phyloP scores from a whole-genome alignment of 2,329 filamentous ascomycete species.

The Trichoderma koningii region DNA sequence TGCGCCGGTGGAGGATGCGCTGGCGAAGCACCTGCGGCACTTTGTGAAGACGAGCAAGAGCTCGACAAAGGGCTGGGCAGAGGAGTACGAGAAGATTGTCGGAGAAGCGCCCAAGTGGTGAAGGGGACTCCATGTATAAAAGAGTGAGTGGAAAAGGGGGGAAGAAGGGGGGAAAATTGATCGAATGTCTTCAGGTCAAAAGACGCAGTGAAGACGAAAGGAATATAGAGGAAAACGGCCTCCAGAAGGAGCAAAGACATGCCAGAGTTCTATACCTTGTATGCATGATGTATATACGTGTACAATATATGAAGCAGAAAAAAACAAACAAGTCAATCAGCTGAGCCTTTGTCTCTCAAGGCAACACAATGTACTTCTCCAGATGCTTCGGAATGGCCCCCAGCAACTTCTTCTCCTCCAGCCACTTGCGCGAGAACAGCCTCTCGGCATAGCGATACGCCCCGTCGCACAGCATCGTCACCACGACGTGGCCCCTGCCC shows the following conservation, averaged over 20 bases:
- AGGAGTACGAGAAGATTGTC: slow-evolving; percentile 35
- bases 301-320: slow-evolving; percentile 32
- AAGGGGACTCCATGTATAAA: background rate
- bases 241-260: too few relatives aligned
- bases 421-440: slow-evolving; percentile 88
- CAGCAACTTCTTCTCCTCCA: slow-evolving; percentile 81
- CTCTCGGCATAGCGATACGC: slow-evolving; percentile 97
- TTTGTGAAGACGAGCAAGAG: slow-evolving; percentile 32
- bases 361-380: slow-evolving; percentile 91
- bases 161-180: too few relatives aligned
- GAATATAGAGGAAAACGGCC: background rate
- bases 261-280: slow-evolving; percentile 29
- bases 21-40: slow-evolving; percentile 44
- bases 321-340: background rate
- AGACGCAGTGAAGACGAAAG: background rate
- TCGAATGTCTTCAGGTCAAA: too few relatives aligned
- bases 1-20: slow-evolving; percentile 42
- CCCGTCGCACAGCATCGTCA: slow-evolving; percentile 92
- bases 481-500: slow-evolving; percentile 84
- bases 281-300: slow-evolving; percentile 33
- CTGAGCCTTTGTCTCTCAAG: slow-evolving; percentile 47
- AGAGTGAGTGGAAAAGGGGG: too few relatives aligned
- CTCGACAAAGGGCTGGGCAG: slow-evolving; percentile 31
- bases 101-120: slow-evolving; percentile 38
- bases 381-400: slow-evolving; percentile 80